A percentile compares a stretch with the other conserved stretches of the same genome.
Evolutionary conservation across 257 asterid genomes (phyloP).

Genomic region (Pogostemon cablin): DNA sequence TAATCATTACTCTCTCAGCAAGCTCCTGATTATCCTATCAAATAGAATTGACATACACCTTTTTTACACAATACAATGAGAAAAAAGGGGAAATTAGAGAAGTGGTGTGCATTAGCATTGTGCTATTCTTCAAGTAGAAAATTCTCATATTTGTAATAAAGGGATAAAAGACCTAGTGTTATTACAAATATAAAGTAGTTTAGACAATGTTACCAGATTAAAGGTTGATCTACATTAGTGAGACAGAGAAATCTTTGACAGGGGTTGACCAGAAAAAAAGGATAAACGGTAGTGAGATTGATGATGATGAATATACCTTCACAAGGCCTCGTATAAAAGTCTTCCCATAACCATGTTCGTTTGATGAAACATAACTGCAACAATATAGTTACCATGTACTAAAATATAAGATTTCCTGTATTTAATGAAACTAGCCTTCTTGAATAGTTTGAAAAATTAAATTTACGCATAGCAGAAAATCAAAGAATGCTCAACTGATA

Average conservation of each 20-base stretch:
- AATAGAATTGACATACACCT: neutral
- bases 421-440: neutral
- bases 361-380: slow-evolving; percentile 59
- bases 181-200: too few species aligned
- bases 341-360: slow-evolving; percentile 70
- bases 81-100: too few species aligned
- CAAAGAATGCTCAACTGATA: slow-evolving; percentile 58
- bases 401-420: neutral
- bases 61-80: too few species aligned
- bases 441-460: neutral
- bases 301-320: slow-evolving; percentile 49
- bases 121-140: too few species aligned
- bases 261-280: too few species aligned
- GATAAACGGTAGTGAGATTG: too few species aligned
- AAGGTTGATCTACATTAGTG: too few species aligned
- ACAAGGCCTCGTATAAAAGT: slow-evolving; percentile 69
- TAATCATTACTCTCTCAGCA: slow-evolving; percentile 92
- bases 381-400: neutral
- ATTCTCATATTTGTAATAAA: too few species aligned
- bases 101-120: too few species aligned
- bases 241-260: too few species aligned
- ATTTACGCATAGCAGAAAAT: neutral
- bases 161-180: too few species aligned
- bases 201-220: too few species aligned
- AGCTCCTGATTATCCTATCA: slow-evolving; percentile 72